phyloP scores from a whole-genome alignment of 345 rosid genomes.

The Durio zibethinus region DNA sequence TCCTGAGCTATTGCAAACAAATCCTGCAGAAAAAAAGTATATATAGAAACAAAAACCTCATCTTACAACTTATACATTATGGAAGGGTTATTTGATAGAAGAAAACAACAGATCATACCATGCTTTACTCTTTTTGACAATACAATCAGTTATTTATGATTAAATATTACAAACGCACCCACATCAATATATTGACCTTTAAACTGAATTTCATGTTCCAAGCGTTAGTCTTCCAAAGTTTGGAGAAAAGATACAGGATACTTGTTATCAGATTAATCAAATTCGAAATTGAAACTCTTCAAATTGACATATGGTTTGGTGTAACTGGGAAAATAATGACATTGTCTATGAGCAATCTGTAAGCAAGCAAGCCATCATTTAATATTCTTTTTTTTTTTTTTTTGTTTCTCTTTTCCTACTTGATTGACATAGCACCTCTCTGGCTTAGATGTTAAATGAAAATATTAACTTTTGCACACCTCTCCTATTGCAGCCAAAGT shows the following conservation, averaged over 20 bases:
- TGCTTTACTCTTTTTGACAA: too few relatives aligned
- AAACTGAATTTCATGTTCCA: not conserved
- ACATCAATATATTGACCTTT: not conserved
- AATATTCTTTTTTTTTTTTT: not conserved
- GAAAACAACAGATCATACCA: too few relatives aligned
- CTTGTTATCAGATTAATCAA: not conserved
- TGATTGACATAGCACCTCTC: not conserved
- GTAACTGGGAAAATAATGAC: not conserved
- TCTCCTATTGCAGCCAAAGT: conserved; percentile 89
- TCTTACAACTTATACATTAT: not conserved
- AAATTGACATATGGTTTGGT: not conserved
- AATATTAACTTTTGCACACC: conserved; percentile 36
- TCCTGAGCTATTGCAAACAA: conserved; percentile 91
- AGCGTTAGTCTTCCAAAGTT: not conserved
- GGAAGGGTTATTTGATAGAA: not conserved
- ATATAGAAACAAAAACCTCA: not conserved
- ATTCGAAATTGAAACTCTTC: not conserved
- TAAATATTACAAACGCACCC: not conserved
- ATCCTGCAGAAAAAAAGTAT: conserved; percentile 54
- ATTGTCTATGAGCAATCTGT: not conserved
- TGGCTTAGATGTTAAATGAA: not conserved
- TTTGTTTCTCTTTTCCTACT: not conserved
- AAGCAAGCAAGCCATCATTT: not conserved
- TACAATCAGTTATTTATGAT: not conserved
- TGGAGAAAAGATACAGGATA: not conserved